Evolutionary conservation across 495 filamentous ascomycete species (phyloP).

Genomic region (Aspergillus saccharolyticus): DNA sequence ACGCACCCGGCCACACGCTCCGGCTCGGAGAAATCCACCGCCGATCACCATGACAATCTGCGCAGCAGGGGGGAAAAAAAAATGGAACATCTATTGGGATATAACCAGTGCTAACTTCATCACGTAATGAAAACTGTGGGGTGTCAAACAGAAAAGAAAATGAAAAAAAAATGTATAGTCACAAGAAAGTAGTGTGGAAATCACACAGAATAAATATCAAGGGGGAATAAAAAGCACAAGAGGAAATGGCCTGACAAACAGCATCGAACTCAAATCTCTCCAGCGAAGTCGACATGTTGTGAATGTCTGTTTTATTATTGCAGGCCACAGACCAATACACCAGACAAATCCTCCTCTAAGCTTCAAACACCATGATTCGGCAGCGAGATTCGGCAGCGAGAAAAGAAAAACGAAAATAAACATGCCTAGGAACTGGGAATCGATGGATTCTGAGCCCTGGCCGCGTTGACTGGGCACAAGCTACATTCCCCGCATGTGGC

Average conservation of each 20-base stretch:
- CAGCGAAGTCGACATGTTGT: slow-evolving; percentile 19
- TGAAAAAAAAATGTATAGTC: slow-evolving; percentile 14
- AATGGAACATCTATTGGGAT: slow-evolving; percentile 1
- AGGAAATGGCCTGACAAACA: slow-evolving; percentile 6
- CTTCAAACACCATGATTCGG: slow-evolving; percentile 10
- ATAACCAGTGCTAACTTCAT: slow-evolving; percentile 11
- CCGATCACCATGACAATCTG: not conserved
- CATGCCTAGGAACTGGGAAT: slow-evolving; percentile 14
- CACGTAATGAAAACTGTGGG: not conserved
- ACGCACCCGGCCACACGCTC: not conserved
- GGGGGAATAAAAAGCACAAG: slow-evolving; percentile 12
- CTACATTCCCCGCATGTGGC: slow-evolving; percentile 37
- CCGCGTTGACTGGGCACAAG: slow-evolving; percentile 18
- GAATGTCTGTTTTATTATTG: slow-evolving; percentile 26
- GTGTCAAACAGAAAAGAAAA: slow-evolving; percentile 9
- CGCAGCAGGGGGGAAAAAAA: not conserved
- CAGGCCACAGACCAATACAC: slow-evolving; percentile 18
- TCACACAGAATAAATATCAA: slow-evolving; percentile 6
- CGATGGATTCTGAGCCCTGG: slow-evolving; percentile 16
- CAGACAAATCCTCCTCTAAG: slow-evolving; percentile 14
- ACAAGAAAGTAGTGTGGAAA: slow-evolving; percentile 8
- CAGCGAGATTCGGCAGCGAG: slow-evolving; percentile 15
- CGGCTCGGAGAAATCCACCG: not conserved
- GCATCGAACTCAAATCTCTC: slow-evolving; percentile 32
- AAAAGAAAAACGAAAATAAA: slow-evolving; percentile 18